These are phyloP conservation scores for Drechslerella stenobrocha DNA, from an alignment of 2,329 filamentous ascomycete species.

Conservation along the genomic window DNA sequence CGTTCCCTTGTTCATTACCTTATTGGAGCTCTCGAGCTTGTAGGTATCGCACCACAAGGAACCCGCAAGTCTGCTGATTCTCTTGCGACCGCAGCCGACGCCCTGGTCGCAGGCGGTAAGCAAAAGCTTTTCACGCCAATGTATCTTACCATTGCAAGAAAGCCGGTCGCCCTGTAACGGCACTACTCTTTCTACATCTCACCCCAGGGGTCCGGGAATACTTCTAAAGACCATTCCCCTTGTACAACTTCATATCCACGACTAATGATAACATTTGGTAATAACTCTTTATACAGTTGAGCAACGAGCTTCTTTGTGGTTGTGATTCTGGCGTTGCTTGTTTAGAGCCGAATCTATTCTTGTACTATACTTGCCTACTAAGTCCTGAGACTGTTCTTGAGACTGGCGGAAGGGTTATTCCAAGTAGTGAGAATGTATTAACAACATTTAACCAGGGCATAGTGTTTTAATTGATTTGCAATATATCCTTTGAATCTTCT, in stretches of 20 bases:
- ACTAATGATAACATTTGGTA: slow-evolving; percentile 4
- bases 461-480: too few species aligned
- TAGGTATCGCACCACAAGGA: slow-evolving; percentile 75
- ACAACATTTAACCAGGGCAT: too few species aligned
- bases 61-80: slow-evolving; percentile 95
- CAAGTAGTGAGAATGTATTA: too few species aligned
- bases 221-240: neutral
- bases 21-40: slow-evolving; percentile 73
- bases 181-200: neutral
- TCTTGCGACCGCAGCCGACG: slow-evolving; percentile 78
- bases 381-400: neutral
- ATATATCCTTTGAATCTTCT: too few species aligned
- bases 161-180: slow-evolving; percentile 62
- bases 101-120: slow-evolving; percentile 76
- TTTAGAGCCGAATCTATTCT: neutral
- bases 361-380: neutral
- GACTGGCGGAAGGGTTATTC: too few species aligned
- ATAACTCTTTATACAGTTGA: neutral
- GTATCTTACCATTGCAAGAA: slow-evolving; percentile 94
- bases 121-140: slow-evolving; percentile 97
- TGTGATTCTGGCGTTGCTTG: too few species aligned
- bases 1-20: slow-evolving; percentile 74
- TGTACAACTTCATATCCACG: slow-evolving; percentile 1
- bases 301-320: neutral
- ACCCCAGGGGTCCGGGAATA: neutral